Evolutionary conservation across 2,329 filamentous ascomycete species (phyloP), one percentile per base, ranked within the genome.

Genomic region (Cryoendolithus antarcticus): DNA sequence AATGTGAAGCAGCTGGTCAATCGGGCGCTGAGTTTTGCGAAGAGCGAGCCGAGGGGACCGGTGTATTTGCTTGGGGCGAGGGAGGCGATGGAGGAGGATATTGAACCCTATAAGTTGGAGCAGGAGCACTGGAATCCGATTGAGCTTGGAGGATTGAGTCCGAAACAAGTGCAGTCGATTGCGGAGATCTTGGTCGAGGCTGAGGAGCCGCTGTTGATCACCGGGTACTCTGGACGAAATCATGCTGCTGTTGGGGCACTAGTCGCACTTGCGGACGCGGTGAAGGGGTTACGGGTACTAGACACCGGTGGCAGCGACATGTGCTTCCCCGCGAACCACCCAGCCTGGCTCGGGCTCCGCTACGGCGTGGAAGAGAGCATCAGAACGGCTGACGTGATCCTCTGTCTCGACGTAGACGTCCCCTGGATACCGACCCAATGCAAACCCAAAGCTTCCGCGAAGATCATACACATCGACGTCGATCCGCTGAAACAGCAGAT

Each of bases 1-100:
- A 93, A 93, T 53, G 75, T 93, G 44, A 93, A 93, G 67, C 85
- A 93, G 64, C 79, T 93, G 63, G 82, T 93, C 44, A 86, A 86
- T 55, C 78, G 86, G 1, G 86, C 86, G 0, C 60, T 93, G 40
- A 83, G 85, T 49, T 93, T 91, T 54, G 84, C 86, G 0, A 81
- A 66, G 35, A 84, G 77, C 21, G 80, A 80, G 38, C 86, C 86
- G 0, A 72, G 79, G 45, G 86, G 86, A 0, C 86, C 86, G 0
- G 83, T 86, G 1, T 93, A 93, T 50, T 65, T 93, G 3, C 75
- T 72, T 40, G 84, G 81, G 1, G 80, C 83, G 1, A 69, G 86
- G 46, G 86, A 93, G 59, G 75, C 86, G 1, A 84, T 93, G 76
- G 83, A 91, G 56, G 79, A 88, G 52, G 86, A 93, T 32, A 79